Conservation (phyloP, 2,329 filamentous ascomycete genomes). For the Davidsoniella virescens region DNA sequence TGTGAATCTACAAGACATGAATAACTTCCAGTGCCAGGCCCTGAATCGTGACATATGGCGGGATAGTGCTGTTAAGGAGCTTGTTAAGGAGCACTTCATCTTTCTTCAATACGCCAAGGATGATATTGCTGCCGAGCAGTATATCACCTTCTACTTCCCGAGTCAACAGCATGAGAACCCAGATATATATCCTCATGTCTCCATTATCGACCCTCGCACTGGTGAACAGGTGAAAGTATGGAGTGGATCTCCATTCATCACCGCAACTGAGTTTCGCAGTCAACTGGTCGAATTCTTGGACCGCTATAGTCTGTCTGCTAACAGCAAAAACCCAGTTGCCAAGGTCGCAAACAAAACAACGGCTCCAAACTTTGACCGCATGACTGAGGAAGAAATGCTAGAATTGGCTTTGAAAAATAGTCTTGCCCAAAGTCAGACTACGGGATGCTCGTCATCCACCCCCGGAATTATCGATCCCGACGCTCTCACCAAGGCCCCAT, state of each 20-base stretch:
- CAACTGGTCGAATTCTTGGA: slow-evolving; percentile 95
- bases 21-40: slow-evolving; percentile 85
- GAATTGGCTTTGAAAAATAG: slow-evolving; percentile 88
- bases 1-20: slow-evolving; percentile 87
- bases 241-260: slow-evolving; percentile 69
- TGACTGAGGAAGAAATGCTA: slow-evolving; percentile 96
- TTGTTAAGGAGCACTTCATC: slow-evolving; percentile 81
- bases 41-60: slow-evolving; percentile 96
- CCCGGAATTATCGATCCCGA: slow-evolving; percentile 59
- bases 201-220: slow-evolving; percentile 86
- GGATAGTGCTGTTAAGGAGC: slow-evolving; percentile 58
- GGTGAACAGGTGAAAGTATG: slow-evolving; percentile 95
- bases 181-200: slow-evolving; percentile 91
- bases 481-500: slow-evolving; percentile 54
- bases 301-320: slow-evolving; percentile 74
- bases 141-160: slow-evolving; percentile 78
- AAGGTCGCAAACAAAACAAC: slow-evolving; percentile 37
- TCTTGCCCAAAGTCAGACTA: slow-evolving; percentile 34
- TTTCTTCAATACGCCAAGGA: slow-evolving; percentile 91
- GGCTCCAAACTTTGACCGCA: slow-evolving; percentile 52
- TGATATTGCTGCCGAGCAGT: slow-evolving; percentile 60
- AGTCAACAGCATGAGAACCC: slow-evolving; percentile 54
- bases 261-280: slow-evolving; percentile 66
- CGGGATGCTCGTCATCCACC: slow-evolving; percentile 18
- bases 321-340: slow-evolving; percentile 86